Percentiles rank a stretch among this genome's conserved stretches.
These are phyloP conservation scores for Xylaria sp. DNA, from an alignment of 2,329 filamentous ascomycete genomes.

Conservation along the genomic window DNA sequence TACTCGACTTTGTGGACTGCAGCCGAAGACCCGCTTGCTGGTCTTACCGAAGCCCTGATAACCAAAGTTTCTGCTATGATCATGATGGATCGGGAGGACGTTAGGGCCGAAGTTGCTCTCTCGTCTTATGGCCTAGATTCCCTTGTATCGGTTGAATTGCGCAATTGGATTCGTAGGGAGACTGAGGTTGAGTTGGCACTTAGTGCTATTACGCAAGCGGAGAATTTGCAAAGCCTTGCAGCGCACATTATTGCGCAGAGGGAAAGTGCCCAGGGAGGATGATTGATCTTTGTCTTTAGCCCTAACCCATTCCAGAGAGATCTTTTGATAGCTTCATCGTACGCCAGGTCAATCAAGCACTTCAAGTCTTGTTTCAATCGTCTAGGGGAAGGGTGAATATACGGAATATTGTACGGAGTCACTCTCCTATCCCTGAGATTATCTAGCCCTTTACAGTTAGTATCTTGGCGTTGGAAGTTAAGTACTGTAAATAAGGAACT, in stretches of 20 bases:
- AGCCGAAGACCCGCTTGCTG: neutral
- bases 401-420: too few relatives aligned
- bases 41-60: constrained; percentile 14
- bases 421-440: too few relatives aligned
- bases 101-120: constrained; percentile 17
- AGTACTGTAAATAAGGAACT: neutral
- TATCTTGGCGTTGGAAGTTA: neutral
- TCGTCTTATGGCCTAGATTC: constrained; percentile 36
- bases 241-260: constrained; percentile 19
- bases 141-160: constrained; percentile 41
- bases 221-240: constrained; percentile 17
- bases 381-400: too few relatives aligned
- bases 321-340: too few relatives aligned
- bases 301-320: too few relatives aligned
- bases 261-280: neutral
- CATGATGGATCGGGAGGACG: constrained; percentile 26
- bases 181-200: constrained; percentile 32
- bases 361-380: too few relatives aligned
- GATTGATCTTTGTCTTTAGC: neutral
- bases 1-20: neutral
- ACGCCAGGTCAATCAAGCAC: too few relatives aligned
- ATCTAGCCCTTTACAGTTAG: too few relatives aligned
- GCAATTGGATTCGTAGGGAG: constrained; percentile 39
- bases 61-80: constrained; percentile 25
- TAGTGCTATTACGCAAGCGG: constrained; percentile 15